A percentile compares a stretch with the other conserved stretches of the same genome.
Conservation (phyloP, 2,329 filamentous ascomycete species). For the Stenocarpella maydis region DNA sequence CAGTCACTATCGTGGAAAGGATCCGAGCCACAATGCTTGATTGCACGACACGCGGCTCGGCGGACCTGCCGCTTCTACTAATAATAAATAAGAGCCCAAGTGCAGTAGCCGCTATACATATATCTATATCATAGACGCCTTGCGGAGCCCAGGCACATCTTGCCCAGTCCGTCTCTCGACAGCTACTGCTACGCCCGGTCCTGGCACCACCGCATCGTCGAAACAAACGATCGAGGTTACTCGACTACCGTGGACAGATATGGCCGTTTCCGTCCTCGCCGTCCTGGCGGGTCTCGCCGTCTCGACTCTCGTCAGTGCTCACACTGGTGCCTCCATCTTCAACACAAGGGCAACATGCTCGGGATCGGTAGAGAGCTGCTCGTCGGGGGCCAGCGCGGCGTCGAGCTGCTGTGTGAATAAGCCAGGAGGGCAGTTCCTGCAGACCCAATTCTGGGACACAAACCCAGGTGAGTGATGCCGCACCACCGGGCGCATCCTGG, state of each 20-base stretch:
- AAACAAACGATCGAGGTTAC: background rate
- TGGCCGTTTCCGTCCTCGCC: constrained; percentile 8
- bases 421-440: constrained; percentile 32
- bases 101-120: no score
- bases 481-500: background rate
- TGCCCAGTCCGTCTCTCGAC: background rate
- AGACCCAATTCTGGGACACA: constrained; percentile 35
- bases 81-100: background rate
- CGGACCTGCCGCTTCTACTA: background rate
- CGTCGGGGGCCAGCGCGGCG: constrained; percentile 17
- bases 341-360: constrained; percentile 31
- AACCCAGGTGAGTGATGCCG: constrained; percentile 30
- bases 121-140: background rate
- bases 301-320: constrained; percentile 14
- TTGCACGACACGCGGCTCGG: constrained; percentile 8
- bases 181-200: background rate
- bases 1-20: constrained; percentile 2
- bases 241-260: background rate
- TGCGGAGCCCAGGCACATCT: background rate
- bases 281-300: constrained; percentile 25
- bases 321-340: constrained; percentile 27
- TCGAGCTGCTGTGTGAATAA: constrained; percentile 33
- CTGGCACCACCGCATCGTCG: background rate
- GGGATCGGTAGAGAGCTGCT: constrained; percentile 31
- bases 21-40: constrained; percentile 6